Percentiles rank a stretch among this genome's conserved stretches.
These are phyloP conservation scores for Talaromyces marneffei DNA, from an alignment of 2,329 filamentous ascomycete species.

Conservation along the genomic window DNA sequence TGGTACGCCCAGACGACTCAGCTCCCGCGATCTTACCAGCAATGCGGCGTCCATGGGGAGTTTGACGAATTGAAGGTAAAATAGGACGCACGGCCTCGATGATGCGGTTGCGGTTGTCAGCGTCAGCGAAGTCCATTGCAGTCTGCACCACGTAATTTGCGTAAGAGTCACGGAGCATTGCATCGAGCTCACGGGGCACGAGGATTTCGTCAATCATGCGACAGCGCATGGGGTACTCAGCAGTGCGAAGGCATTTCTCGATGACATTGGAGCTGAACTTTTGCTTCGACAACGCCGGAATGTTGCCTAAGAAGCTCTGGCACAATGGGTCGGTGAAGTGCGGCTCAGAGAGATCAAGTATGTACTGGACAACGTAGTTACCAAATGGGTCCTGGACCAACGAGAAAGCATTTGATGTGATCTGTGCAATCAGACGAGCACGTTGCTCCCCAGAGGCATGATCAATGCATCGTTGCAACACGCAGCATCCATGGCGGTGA, in stretches of 20 bases:
- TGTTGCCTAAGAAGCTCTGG: conserved; percentile 67
- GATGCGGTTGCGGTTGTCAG: conserved; percentile 65
- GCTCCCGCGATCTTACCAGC: conserved; percentile 71
- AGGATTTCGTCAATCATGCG: conserved; percentile 81
- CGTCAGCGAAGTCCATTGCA: conserved; percentile 77
- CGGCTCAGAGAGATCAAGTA: conserved; percentile 85
- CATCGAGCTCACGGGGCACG: conserved; percentile 69
- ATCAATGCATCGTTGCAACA: conserved; percentile 96
- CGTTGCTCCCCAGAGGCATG: conserved; percentile 90
- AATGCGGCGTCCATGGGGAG: conserved; percentile 90
- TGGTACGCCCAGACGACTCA: conserved; percentile 41
- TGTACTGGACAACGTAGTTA: conserved; percentile 98
- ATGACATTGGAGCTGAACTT: conserved; percentile 99
- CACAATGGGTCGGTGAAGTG: conserved; percentile 86
- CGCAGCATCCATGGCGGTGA: conserved; percentile 95
- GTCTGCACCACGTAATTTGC: conserved; percentile 99
- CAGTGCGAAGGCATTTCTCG: conserved; percentile 88
- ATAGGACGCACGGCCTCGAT: conserved; percentile 82
- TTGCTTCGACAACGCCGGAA: conserved; percentile 73
- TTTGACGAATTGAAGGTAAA: conserved; percentile 76
- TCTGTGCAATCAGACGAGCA: conserved; percentile 74
- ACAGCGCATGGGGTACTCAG: conserved; percentile 66
- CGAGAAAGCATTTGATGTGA: conserved; percentile 79
- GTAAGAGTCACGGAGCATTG: conserved; percentile 82
- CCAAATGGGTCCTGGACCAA: conserved; percentile 96